These are phyloP conservation scores for Eucalyptus pauciflora DNA, from an alignment of 345 rosid species.

Conservation along the genomic window DNA sequence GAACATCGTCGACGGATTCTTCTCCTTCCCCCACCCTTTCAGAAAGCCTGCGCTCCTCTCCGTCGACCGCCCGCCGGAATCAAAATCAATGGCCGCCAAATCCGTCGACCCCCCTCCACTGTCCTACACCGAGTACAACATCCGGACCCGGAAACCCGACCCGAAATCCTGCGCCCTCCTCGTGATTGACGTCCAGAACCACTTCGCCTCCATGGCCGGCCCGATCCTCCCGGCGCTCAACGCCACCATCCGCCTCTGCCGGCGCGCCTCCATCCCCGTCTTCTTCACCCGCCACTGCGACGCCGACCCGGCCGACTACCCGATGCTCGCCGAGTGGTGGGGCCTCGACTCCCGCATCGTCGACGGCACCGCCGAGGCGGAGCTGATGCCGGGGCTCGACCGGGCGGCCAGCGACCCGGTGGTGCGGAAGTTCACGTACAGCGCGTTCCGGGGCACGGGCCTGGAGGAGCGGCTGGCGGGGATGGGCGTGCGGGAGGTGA, in stretches of 20 bases:
- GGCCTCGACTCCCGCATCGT: constrained; percentile 23
- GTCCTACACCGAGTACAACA: constrained; percentile 38
- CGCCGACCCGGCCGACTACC: constrained; percentile 32
- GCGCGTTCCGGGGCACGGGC: constrained; percentile 43
- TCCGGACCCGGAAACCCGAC: constrained; percentile 38
- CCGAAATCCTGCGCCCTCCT: constrained; percentile 37
- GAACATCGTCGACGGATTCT: not conserved
- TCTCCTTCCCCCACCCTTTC: not conserved
- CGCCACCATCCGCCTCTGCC: constrained; percentile 47
- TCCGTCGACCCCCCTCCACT: not conserved
- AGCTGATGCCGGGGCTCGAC: constrained; percentile 36
- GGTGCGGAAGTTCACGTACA: constrained; percentile 66
- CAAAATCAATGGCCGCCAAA: not conserved
- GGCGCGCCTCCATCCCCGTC: constrained; percentile 57
- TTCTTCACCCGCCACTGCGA: constrained; percentile 79
- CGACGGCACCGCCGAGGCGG: constrained; percentile 49
- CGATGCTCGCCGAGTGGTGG: constrained; percentile 78
- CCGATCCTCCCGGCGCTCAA: constrained; percentile 41
- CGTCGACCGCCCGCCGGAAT: not conserved
- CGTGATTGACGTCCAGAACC: constrained; percentile 63
- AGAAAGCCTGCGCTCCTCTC: not conserved
- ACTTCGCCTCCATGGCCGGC: constrained; percentile 42
- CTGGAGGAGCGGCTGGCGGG: constrained; percentile 38
- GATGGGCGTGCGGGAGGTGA: constrained; percentile 65
- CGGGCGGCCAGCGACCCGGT: constrained; percentile 18